Conservation (phyloP, 2,329 filamentous ascomycete species). For the Penicillium sp. region DNA sequence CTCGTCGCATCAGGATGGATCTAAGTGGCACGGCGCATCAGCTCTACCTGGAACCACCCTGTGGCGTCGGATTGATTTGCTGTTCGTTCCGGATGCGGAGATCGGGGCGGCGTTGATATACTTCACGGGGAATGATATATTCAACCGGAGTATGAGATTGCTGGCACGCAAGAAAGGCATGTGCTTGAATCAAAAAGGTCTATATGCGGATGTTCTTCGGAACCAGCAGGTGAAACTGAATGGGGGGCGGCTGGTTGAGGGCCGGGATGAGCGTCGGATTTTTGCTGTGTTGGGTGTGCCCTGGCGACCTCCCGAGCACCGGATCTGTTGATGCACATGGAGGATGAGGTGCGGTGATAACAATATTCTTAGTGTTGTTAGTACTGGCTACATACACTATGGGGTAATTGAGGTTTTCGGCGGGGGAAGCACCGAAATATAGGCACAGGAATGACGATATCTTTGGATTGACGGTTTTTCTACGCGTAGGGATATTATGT, state of each 20-base stretch:
- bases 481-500: neutral
- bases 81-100: conserved; percentile 77
- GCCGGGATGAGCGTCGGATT: conserved; percentile 72
- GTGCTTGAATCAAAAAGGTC: conserved; percentile 78
- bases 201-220: conserved; percentile 70
- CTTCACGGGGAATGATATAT: conserved; percentile 93
- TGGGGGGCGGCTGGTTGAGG: conserved; percentile 71
- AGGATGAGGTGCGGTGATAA: neutral
- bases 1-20: conserved; percentile 56
- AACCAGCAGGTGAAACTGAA: conserved; percentile 60
- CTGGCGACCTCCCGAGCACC: conserved; percentile 74
- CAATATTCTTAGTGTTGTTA: neutral
- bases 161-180: conserved; percentile 78
- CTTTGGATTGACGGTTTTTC: neutral
- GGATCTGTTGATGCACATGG: conserved; percentile 63
- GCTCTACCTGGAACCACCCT: conserved; percentile 59
- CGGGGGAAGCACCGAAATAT: neutral
- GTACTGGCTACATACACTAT: neutral
- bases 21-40: conserved; percentile 88
- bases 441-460: neutral
- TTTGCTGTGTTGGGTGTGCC: conserved; percentile 81
- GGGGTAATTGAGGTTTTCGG: neutral
- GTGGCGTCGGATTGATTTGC: conserved; percentile 82
- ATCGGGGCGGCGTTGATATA: conserved; percentile 87
- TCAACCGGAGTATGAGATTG: conserved; percentile 82